Percentiles rank a stretch among this genome's conserved stretches.
phyloP scores from a whole-genome alignment of 805 yeast species.

The Clavispora santaluciae region DNA sequence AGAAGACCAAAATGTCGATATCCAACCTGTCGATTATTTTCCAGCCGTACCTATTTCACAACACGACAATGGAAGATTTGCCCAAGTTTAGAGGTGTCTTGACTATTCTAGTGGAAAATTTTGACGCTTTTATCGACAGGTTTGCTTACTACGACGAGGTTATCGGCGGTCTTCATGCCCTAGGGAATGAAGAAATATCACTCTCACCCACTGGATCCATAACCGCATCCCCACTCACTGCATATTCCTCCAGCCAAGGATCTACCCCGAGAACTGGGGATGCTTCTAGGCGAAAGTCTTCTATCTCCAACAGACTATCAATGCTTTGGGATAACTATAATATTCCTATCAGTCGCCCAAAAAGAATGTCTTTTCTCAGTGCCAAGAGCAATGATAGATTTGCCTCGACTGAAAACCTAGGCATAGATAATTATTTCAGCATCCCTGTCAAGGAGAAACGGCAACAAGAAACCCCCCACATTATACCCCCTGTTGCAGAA shows the following conservation, averaged over 20 bases:
- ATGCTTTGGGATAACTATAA: slow-evolving; percentile 17
- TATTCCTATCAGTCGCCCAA: slow-evolving; percentile 15
- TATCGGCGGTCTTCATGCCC: slow-evolving; percentile 9
- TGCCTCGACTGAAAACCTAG: neutral
- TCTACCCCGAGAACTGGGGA: slow-evolving; percentile 4
- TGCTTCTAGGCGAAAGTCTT: slow-evolving; percentile 11
- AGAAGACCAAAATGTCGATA: slow-evolving; percentile 24
- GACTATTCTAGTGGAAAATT: slow-evolving; percentile 16
- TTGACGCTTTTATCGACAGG: slow-evolving; percentile 7
- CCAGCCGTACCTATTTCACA: slow-evolving; percentile 26
- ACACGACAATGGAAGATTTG: slow-evolving; percentile 11
- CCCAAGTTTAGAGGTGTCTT: slow-evolving; percentile 9
- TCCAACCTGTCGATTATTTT: slow-evolving; percentile 27
- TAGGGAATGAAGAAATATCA: slow-evolving; percentile 6
- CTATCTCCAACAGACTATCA: slow-evolving; percentile 16
- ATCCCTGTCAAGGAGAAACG: neutral
- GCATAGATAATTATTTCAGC: neutral
- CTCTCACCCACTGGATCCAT: slow-evolving; percentile 8
- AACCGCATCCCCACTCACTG: slow-evolving; percentile 13
- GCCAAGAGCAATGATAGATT: neutral
- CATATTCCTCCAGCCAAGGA: slow-evolving; percentile 10
- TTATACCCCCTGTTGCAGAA: neutral
- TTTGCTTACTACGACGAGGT: slow-evolving; percentile 5
- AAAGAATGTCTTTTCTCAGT: slow-evolving; percentile 12
- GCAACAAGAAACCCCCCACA: neutral